These are phyloP conservation scores for Plantago coronopus DNA, from an alignment of 305 asterid species.

Conservation along the genomic window DNA sequence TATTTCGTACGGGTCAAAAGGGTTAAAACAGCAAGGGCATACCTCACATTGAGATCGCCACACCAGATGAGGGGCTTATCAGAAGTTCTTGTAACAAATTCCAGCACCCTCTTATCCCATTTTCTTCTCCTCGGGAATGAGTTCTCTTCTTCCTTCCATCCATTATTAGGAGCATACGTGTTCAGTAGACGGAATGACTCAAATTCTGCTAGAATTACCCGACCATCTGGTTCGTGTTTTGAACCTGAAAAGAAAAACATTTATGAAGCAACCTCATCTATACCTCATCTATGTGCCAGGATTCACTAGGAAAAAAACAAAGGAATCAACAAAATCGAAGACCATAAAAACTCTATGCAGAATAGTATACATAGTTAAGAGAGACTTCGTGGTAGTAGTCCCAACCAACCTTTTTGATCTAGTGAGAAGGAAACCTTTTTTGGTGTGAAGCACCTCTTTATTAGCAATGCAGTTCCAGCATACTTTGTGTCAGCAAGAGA, in stretches of 20 bases:
- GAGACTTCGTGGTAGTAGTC: background rate
- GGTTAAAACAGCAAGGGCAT: conserved; percentile 23
- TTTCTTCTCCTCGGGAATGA: conserved; percentile 93
- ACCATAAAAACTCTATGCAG: background rate
- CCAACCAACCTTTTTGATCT: conserved; percentile 61
- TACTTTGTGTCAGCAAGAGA: conserved; percentile 91
- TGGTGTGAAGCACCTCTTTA: conserved; percentile 76
- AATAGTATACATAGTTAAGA: background rate
- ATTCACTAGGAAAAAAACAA: background rate
- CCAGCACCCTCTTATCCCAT: conserved; percentile 94
- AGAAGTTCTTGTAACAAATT: conserved; percentile 55
- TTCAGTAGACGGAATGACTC: conserved; percentile 70
- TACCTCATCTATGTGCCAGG: conserved; percentile 19
- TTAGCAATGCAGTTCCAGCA: conserved; percentile 86
- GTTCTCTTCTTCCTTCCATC: conserved; percentile 93
- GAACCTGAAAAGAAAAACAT: conserved; percentile 46
- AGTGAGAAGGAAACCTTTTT: conserved; percentile 69
- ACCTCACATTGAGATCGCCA: conserved; percentile 97
- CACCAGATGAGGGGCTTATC: conserved; percentile 97
- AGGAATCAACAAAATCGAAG: background rate
- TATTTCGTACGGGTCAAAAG: too few species aligned
- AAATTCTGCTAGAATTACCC: conserved; percentile 87
- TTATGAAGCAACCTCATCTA: conserved; percentile 12
- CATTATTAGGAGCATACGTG: conserved; percentile 90
- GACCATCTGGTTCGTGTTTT: conserved; percentile 87